phyloP scores from a whole-genome alignment of 1,139 yeast species.

The Pichia sp. region DNA sequence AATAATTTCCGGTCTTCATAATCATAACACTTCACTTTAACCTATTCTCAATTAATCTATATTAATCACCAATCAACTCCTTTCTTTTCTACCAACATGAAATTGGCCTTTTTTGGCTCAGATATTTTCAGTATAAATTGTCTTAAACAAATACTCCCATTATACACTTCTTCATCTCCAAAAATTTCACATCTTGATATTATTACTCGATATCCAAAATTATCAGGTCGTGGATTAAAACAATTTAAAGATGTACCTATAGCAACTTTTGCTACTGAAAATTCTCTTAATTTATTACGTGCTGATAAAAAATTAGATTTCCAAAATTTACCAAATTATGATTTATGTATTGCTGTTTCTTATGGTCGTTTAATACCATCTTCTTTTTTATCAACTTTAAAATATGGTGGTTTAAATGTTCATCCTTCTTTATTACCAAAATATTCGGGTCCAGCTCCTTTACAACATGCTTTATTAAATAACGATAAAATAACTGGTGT shows the following conservation, averaged over 20 bases:
- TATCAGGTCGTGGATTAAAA: constrained; percentile 60
- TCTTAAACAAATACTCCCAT: constrained; percentile 40
- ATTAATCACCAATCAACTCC: too few species aligned
- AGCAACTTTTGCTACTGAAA: constrained; percentile 36
- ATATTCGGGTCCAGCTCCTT: constrained; percentile 86
- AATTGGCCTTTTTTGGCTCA: constrained; percentile 61
- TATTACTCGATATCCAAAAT: constrained; percentile 62
- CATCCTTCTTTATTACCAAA: constrained; percentile 88
- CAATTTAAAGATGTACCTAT: constrained; percentile 50
- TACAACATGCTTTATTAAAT: constrained; percentile 71
- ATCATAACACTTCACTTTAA: too few species aligned
- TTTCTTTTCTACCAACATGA: constrained; percentile 10
- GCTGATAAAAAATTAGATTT: constrained; percentile 62
- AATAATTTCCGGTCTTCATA: too few species aligned
- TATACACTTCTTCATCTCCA: constrained; percentile 23
- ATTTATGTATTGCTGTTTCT: constrained; percentile 81
- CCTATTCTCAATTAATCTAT: too few species aligned
- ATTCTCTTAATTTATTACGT: constrained; percentile 37
- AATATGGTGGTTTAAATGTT: constrained; percentile 74
- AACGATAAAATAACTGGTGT: constrained; percentile 68
- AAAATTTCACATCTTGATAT: constrained; percentile 48
- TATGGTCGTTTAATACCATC: constrained; percentile 78
- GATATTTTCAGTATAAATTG: constrained; percentile 68
- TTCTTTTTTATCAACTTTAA: constrained; percentile 41
- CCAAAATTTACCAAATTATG: constrained; percentile 34